phyloP scores from a whole-genome alignment of 2,329 filamentous ascomycete species.

The Scedosporium boydii region DNA sequence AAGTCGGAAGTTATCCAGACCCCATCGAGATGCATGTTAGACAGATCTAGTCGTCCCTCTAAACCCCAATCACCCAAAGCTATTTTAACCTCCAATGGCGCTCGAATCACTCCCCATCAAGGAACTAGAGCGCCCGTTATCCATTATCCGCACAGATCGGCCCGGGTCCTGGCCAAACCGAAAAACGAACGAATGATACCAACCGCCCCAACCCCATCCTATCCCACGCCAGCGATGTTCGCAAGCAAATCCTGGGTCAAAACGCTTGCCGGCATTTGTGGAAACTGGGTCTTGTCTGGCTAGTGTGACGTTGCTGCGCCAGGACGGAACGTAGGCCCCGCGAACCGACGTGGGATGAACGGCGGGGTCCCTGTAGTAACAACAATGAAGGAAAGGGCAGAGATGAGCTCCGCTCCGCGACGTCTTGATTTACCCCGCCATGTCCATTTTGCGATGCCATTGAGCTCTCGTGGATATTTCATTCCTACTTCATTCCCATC shows the following conservation, averaged over 20 bases:
- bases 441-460: neutral
- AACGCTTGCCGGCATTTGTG: neutral
- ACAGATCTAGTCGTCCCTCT: no score
- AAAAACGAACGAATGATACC: no score
- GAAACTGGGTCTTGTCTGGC: neutral
- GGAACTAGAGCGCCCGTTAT: no score
- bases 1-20: no score
- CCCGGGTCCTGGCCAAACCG: no score
- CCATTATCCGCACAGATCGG: no score
- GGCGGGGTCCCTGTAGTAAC: conserved; percentile 1
- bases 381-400: conserved; percentile 6
- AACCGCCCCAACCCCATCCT: no score
- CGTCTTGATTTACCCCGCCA: neutral
- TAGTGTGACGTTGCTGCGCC: neutral
- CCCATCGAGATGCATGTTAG: no score
- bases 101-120: no score
- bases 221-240: neutral
- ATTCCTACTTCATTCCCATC: no score
- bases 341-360: conserved; percentile 5
- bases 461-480: neutral
- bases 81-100: no score
- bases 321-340: conserved; percentile 6
- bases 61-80: no score
- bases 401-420: neutral
- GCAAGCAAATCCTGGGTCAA: neutral